Evolutionary conservation across 2,329 filamentous ascomycete genomes (phyloP), one percentile per base, ranked within the genome.

Genomic region (Scedosporium boydii): DNA sequence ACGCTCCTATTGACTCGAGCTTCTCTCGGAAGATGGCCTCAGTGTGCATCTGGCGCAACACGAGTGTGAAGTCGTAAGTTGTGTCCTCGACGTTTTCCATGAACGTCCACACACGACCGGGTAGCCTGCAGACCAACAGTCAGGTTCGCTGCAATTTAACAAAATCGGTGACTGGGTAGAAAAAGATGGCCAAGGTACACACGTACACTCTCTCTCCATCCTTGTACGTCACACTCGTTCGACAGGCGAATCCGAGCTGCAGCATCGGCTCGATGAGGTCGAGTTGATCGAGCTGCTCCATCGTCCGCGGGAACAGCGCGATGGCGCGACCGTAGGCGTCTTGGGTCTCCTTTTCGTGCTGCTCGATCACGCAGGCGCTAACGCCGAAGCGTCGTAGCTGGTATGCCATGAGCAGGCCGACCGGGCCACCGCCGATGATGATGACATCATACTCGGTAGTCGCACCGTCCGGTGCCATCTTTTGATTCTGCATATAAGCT

Each of bases 251-350:
- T 64, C 80, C 81, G 60, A 78, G 72, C 68, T 83, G 81, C 3
- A 79, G 73, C 44, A 84, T 74, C 6, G 76, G 71, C 27, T 82
- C 79, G 1, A 76, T 75, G 6, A 83, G 73, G 26, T 74, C 77
- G 1, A 83, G 73, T 64, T 82, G 79, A 61, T 82, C 79, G 1
- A 84, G 75, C 69, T 82, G 77, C 69, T 84, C 81, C 51, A 72
- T 73, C 5, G 77, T 79, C 1, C 81, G 73, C 1, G 80, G 79
- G 63, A 78, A 84, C 2, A 84, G 75, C 0, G 81, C 81, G 63
- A 82, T 81, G 12, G 81, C 81, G 6, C 81, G 76, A 16, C 81
- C 81, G 68, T 80, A 82, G n/a, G 76, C 69, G 63, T 81, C 78
- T 67, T 82, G 80, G 1, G 74, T 70, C 0, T 76, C 75, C 66